A percentile compares a stretch with the other conserved stretches of the same genome.
phyloP scores from a whole-genome alignment of 2,329 filamentous ascomycete genomes.

The Colletotrichum kahawae region DNA sequence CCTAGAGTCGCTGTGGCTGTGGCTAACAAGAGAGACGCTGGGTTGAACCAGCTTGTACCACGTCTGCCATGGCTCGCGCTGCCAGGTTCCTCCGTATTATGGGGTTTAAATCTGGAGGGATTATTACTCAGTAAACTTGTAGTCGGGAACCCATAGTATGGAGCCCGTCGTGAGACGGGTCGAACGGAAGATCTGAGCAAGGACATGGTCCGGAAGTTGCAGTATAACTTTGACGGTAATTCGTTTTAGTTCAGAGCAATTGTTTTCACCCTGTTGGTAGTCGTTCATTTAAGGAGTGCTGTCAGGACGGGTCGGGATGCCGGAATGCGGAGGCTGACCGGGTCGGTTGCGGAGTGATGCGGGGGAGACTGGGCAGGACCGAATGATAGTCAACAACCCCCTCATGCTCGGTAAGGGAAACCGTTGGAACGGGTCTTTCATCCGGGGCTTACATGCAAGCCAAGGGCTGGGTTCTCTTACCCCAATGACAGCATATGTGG shows the following conservation, averaged over 20 bases:
- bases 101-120: not conserved
- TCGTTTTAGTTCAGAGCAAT: not conserved
- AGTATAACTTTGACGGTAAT: not conserved
- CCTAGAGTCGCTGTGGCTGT: not conserved
- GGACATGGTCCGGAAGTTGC: not conserved
- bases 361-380: not conserved
- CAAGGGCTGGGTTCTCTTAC: not conserved
- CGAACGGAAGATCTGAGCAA: not conserved
- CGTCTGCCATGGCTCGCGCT: not conserved
- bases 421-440: not conserved
- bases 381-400: not conserved
- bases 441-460: not conserved
- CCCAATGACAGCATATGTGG: not conserved
- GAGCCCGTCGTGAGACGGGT: not conserved
- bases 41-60: not conserved
- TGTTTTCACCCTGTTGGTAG: not conserved
- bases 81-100: not conserved
- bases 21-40: not conserved
- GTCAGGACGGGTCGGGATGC: not conserved
- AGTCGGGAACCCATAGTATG: not conserved
- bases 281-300: not conserved
- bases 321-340: not conserved
- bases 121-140: not conserved
- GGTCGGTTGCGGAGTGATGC: not conserved
- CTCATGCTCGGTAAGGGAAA: not conserved